Evolutionary conservation across 2,329 filamentous ascomycete species (phyloP), one percentile per base, ranked within the genome.

Genomic region (Ophiostoma perfectum): DNA sequence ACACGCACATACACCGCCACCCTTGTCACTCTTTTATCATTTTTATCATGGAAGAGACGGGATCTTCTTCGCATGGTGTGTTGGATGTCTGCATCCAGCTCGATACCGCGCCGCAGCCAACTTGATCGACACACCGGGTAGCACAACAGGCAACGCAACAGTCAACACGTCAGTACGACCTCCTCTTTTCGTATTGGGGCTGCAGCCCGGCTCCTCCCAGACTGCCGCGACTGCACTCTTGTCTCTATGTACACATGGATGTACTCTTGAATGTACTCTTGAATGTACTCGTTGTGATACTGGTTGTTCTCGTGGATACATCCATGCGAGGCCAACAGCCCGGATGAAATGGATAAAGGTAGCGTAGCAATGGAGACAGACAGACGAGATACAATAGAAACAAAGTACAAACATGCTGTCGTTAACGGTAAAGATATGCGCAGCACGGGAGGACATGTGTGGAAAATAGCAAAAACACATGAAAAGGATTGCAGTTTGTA

Each of bases 51-150:
- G 49, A 11, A 27, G n/a, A 55, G 27, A 27, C 7, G 11, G 8
- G 7, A 12, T 11, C 49, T 27, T n/a, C 49, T 27, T n/a, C 4
- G n/a, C 49, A 27, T 55, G 49, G 49, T n/a, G n/a, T 55, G 49
- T 36, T 55, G 49, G 49, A 11, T 55, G 49, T 55, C 49, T 55
- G 49, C 7, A 55, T 27, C 27, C 49, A 55, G 49, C 49, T 55
- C 49, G 49, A 55, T 55, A 55, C 49, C 49, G 49, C 49, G 49
- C 49, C 49, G 49, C n/a, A 55, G 49, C 49, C 8, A 55, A 18
- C 49, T 11, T 27, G 49, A 55, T 55, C 49, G 27, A 11, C 49
- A 55, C 47, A 47, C 14, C 14, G 16, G 47, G n/a, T 36, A 9
- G 49, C 49, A 55, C 7, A 27, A 2, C 27, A 27, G 27, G 27